Conservation (phyloP, 768 basidiomycete species). For the Lactarius evosmus region DNA sequence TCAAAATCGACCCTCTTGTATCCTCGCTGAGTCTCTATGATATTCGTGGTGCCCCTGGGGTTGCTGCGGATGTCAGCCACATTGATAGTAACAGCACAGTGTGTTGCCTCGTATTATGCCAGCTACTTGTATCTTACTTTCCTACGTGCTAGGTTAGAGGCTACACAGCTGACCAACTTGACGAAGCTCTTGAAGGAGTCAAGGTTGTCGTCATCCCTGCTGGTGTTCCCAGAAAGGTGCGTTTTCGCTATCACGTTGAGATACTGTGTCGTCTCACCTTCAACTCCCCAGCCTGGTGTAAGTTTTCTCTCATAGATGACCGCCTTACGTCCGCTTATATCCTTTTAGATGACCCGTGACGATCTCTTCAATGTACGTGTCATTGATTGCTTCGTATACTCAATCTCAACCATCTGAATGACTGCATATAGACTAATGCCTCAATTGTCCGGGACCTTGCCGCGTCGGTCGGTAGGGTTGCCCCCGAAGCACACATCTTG, state of each 20-base stretch:
- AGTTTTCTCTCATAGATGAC: conserved; percentile 38
- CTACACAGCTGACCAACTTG: conserved; percentile 82
- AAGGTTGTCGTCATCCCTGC: conserved; percentile 97
- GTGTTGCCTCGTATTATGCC: conserved; percentile 31
- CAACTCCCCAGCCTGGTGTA: conserved; percentile 67
- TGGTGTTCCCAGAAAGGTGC: conserved; percentile 97
- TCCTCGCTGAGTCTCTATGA: conserved; percentile 85
- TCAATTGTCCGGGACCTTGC: conserved; percentile 98
- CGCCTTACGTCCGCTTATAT: conserved; percentile 32
- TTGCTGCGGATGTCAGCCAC: conserved; percentile 96
- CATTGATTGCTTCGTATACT: neutral
- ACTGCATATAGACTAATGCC: conserved; percentile 74
- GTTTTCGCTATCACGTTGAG: conserved; percentile 23
- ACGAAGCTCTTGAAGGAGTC: conserved; percentile 83
- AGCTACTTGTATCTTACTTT: neutral
- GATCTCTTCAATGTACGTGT: conserved; percentile 87
- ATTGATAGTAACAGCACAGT: conserved; percentile 84
- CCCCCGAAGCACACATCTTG: conserved; percentile 89
- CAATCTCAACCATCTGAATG: conserved; percentile 5
- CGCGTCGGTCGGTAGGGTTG: conserved; percentile 74
- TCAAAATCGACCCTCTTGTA: conserved; percentile 91
- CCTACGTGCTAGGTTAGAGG: conserved; percentile 57
- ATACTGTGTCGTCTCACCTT: conserved; percentile 31
- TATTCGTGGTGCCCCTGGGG: conserved; percentile 94
- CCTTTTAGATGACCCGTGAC: conserved; percentile 85